Percentiles rank a stretch among this genome's conserved stretches.
Evolutionary conservation across 2,329 filamentous ascomycete species (phyloP).

Genomic region (Hypomyces perniciosus): DNA sequence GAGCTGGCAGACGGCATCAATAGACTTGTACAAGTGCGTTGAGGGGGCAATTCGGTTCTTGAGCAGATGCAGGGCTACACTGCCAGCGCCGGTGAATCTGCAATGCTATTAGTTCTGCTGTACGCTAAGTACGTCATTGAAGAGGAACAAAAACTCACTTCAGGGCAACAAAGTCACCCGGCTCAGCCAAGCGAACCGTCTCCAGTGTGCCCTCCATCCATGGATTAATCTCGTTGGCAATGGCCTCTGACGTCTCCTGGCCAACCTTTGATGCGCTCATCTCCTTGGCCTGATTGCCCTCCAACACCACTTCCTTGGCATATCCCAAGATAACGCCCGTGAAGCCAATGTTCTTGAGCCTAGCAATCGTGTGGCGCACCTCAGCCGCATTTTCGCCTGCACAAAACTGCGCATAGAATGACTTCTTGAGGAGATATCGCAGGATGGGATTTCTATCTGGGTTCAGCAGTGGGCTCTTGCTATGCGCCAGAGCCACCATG

Average conservation of each 20-base stretch:
- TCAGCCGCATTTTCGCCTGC: slow-evolving; percentile 69
- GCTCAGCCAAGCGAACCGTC: slow-evolving; percentile 61
- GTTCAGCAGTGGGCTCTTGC: slow-evolving; percentile 59
- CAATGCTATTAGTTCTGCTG: background rate
- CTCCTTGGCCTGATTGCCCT: slow-evolving; percentile 44
- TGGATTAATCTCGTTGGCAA: slow-evolving; percentile 55
- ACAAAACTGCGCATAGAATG: slow-evolving; percentile 89
- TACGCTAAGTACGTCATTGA: too few relatives aligned
- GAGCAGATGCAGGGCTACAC: slow-evolving; percentile 62
- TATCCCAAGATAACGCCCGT: slow-evolving; percentile 80
- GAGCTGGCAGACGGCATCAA: slow-evolving; percentile 68
- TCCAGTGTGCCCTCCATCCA: slow-evolving; percentile 73
- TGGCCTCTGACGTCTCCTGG: slow-evolving; percentile 41
- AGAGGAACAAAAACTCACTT: slow-evolving; percentile 39
- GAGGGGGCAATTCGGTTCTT: slow-evolving; percentile 57
- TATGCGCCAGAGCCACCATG: slow-evolving; percentile 65
- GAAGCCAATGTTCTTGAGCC: slow-evolving; percentile 70
- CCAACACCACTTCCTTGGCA: slow-evolving; percentile 71
- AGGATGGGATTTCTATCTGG: slow-evolving; percentile 71
- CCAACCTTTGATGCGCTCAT: slow-evolving; percentile 40
- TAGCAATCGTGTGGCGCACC: slow-evolving; percentile 57
- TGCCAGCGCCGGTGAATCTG: slow-evolving; percentile 76
- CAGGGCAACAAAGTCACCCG: slow-evolving; percentile 58
- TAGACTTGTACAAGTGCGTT: slow-evolving; percentile 58
- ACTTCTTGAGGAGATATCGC: slow-evolving; percentile 65